phyloP scores from a whole-genome alignment of 805 yeast species.

The Candida peoriensis region DNA sequence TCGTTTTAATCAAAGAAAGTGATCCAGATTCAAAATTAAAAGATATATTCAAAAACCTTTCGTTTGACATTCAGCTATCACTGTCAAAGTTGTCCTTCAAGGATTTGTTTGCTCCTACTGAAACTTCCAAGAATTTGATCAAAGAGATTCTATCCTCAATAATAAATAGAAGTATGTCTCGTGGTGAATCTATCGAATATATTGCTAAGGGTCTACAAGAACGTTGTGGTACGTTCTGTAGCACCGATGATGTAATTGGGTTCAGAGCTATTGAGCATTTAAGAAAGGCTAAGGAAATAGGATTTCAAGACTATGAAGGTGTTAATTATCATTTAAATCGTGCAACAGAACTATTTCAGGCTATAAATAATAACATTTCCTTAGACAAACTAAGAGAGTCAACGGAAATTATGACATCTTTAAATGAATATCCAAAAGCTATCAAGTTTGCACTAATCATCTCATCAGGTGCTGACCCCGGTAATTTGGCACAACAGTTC shows the following conservation, averaged over 20 bases:
- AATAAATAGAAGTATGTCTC: slow-evolving; percentile 79
- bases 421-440: slow-evolving; percentile 81
- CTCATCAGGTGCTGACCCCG: slow-evolving; percentile 63
- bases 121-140: slow-evolving; percentile 48
- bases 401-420: slow-evolving; percentile 66
- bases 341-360: slow-evolving; percentile 72
- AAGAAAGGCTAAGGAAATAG: slow-evolving; percentile 77
- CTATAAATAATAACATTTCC: slow-evolving; percentile 72
- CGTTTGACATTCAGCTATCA: slow-evolving; percentile 62
- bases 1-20: slow-evolving; percentile 74
- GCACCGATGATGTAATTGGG: slow-evolving; percentile 87
- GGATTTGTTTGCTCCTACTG: slow-evolving; percentile 71
- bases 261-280: slow-evolving; percentile 92
- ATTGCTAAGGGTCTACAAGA: slow-evolving; percentile 86
- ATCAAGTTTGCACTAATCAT: slow-evolving; percentile 75
- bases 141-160: slow-evolving; percentile 86
- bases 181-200: slow-evolving; percentile 90
- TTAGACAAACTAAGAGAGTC: slow-evolving; percentile 80
- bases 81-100: slow-evolving; percentile 64
- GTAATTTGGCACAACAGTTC: slow-evolving; percentile 53
- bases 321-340: slow-evolving; percentile 60
- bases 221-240: slow-evolving; percentile 91
- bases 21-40: slow-evolving; percentile 34
- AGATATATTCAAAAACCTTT: slow-evolving; percentile 65
- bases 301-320: slow-evolving; percentile 66